Percentiles rank a stretch among this genome's conserved stretches.
Conservation (phyloP, 305 asterid species). For the Fraxinus floribunda region DNA sequence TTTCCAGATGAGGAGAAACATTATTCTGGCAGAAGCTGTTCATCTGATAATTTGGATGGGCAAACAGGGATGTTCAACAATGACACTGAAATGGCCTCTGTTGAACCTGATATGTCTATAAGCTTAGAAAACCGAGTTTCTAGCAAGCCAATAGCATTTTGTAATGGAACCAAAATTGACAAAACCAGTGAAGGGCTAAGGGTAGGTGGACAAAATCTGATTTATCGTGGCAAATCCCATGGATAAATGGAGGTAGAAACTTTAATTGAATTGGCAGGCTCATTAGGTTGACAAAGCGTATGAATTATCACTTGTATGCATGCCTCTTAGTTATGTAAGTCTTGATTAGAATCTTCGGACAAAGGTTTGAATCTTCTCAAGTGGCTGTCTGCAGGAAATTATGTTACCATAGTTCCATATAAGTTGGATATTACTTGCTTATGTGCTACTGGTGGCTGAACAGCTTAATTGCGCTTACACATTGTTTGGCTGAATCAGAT, state of each 20-base stretch:
- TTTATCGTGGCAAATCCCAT: conserved; percentile 6
- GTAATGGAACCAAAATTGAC: neutral
- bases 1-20: conserved; percentile 19
- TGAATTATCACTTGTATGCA: neutral
- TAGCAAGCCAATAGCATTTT: neutral
- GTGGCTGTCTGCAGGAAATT: conserved; percentile 12
- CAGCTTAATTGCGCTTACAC: conserved; percentile 12
- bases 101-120: conserved; percentile 20
- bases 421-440: conserved; percentile 17
- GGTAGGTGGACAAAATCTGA: conserved; percentile 3
- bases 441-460: conserved; percentile 1
- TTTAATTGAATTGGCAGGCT: conserved; percentile 6
- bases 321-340: neutral
- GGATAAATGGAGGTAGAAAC: neutral
- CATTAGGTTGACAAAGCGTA: neutral
- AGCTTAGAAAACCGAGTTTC: conserved; percentile 30
- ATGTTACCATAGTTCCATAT: neutral
- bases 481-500: neutral
- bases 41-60: neutral
- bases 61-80: neutral
- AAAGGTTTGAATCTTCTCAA: conserved; percentile 22
- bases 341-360: conserved; percentile 1
- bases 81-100: conserved; percentile 27
- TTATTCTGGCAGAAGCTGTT: conserved; percentile 4
- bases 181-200: conserved; percentile 1